Evolutionary conservation across 352 stramenopile genomes (phyloP).

Genomic region (Phytophthora pistaciae): DNA sequence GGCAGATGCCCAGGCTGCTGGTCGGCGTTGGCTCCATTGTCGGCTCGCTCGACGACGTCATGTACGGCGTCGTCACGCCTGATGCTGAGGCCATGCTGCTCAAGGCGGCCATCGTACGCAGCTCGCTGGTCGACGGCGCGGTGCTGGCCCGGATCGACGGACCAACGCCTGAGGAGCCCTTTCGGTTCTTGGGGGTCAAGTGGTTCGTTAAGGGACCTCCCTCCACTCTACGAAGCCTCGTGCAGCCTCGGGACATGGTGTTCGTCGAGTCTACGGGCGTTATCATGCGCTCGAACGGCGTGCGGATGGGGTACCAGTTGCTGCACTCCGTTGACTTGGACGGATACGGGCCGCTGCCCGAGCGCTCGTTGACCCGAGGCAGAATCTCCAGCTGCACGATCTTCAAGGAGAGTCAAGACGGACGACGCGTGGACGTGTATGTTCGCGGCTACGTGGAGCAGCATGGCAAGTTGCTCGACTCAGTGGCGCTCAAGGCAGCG

Average conservation of each 20-base stretch:
- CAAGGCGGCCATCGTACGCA: constrained; percentile 47
- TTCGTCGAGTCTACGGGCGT: constrained; percentile 52
- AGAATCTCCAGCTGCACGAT: constrained; percentile 56
- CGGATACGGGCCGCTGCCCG: constrained; percentile 26
- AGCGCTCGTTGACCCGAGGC: constrained; percentile 40
- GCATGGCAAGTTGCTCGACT: constrained; percentile 48
- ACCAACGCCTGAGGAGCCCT: constrained; percentile 43
- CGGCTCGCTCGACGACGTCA: constrained; percentile 69
- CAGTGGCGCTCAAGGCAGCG: constrained; percentile 46
- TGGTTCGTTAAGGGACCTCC: constrained; percentile 58
- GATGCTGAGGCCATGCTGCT: constrained; percentile 48
- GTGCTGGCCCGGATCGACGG: constrained; percentile 43
- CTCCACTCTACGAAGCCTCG: constrained; percentile 33
- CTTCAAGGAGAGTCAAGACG: constrained; percentile 37
- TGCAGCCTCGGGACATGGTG: constrained; percentile 51
- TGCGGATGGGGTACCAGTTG: constrained; percentile 48
- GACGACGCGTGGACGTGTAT: constrained; percentile 46
- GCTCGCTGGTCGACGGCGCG: constrained; percentile 46
- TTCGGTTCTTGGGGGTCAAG: constrained; percentile 58
- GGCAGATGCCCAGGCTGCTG: constrained; percentile 58
- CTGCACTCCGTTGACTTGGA: constrained; percentile 56
- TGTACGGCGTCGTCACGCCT: constrained; percentile 59
- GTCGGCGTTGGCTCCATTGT: constrained; percentile 50
- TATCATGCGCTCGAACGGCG: constrained; percentile 32
- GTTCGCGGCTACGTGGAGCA: constrained; percentile 51